Evolutionary conservation across 1,139 yeast species (phyloP).

Genomic region (Hansenula sp.): DNA sequence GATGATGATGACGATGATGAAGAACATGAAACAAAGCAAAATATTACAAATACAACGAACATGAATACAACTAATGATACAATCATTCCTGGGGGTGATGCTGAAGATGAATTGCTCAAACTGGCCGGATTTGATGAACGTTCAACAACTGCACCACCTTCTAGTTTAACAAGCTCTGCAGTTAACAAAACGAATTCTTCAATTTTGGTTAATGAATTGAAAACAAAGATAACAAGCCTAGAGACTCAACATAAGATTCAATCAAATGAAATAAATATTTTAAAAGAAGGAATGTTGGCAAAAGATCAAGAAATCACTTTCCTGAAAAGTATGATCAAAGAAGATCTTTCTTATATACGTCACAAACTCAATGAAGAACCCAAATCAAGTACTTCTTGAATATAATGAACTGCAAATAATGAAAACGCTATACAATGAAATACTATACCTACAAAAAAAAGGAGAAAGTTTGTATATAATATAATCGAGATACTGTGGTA

Average conservation of each 20-base stretch:
- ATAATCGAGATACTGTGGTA: too few species aligned
- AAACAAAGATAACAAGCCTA: not conserved
- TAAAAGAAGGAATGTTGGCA: conserved; percentile 7
- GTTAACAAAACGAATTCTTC: too few species aligned
- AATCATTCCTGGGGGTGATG: not conserved
- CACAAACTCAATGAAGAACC: conserved; percentile 14
- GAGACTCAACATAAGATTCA: conserved; percentile 4
- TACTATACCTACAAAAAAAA: too few species aligned
- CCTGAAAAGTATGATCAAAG: conserved; percentile 20
- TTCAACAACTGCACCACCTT: too few species aligned
- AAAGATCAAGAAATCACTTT: conserved; percentile 20
- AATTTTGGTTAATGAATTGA: conserved; percentile 3
- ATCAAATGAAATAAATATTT: conserved; percentile 3
- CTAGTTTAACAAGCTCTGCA: too few species aligned
- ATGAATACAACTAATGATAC: not conserved
- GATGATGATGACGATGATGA: conserved; percentile 4
- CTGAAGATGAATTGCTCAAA: conserved; percentile 15
- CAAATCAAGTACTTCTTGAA: not conserved
- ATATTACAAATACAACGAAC: too few species aligned
- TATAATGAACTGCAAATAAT: not conserved
- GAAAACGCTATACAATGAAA: too few species aligned
- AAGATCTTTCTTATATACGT: conserved; percentile 19
- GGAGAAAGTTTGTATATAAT: too few species aligned
- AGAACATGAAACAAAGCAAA: not conserved
- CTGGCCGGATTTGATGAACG: conserved; percentile 18